Evolutionary conservation across 225 moss, liverwort and hornwort genomes (phyloP), one percentile per base, ranked within the genome.

Genomic region (Thuidium tamariscinum): DNA sequence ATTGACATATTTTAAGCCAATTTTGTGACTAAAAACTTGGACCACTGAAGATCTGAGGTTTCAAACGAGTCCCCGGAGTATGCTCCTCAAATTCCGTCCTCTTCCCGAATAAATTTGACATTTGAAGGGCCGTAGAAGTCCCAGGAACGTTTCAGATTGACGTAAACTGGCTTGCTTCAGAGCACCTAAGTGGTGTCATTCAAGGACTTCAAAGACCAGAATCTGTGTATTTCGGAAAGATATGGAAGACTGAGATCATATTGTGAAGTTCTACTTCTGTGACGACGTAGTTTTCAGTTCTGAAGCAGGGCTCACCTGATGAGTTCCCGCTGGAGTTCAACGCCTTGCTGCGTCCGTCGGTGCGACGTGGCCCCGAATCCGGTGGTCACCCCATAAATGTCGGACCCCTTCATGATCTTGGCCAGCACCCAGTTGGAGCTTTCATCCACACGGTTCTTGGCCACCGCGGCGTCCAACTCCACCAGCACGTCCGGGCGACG

Each of bases 301-400:
- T 29, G 36, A 51, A 49, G 49, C n/a, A 49, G 12, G 16, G 5
- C 63, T 22, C 30, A 92, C 92, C 92, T 92, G 87, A 92, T 89
- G 77, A 92, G 90, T 87, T 92, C 92, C 3, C 83, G 87, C 76
- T 92, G 92, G 27, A 92, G 89, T 72, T 92, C 90, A 52, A 91
- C 46, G 16, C 92, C 92, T 65, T 92, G 87, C 66, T 92, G 92
- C 18, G 90, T 92, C 2, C 92, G 85, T 29, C 90, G 89, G 73
- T 90, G 92, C 14, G 92, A 90, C 5, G 92, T 89, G 60, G 90
- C 90, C 15, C 92, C 92, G 26, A 92, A 92, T 36, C 92, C 90
- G 9, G 92, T 92, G 11, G 92, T 92, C 48, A 92, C 92, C 4
- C 92, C 92, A 49, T 92, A 92, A 39, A 92, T 92, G 34, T 92